phyloP scores from a whole-genome alignment of 2,329 filamentous ascomycete genomes.

The Ramichloridium luteum region DNA sequence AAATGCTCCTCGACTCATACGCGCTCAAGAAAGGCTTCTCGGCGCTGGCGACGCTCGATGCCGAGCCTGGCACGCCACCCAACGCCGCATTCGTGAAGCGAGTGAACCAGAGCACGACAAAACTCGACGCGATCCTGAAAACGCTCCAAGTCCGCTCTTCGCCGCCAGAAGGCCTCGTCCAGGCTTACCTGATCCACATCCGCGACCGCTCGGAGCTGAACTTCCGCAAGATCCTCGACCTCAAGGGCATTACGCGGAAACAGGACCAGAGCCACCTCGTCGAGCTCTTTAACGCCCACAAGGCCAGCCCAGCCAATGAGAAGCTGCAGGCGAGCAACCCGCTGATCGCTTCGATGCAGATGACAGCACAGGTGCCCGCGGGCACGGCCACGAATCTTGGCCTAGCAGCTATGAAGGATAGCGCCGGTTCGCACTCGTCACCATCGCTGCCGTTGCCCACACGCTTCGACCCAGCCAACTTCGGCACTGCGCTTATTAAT shows the following conservation, averaged over 20 bases:
- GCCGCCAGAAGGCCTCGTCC: conserved; percentile 84
- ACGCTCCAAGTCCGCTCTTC: conserved; percentile 87
- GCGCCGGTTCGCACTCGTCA: conserved; percentile 17
- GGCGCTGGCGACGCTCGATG: conserved; percentile 51
- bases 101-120: conserved; percentile 66
- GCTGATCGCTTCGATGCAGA: conserved; percentile 53
- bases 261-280: conserved; percentile 69
- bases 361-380: conserved; percentile 32
- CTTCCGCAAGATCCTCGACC: conserved; percentile 89
- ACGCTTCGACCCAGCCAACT: conserved; percentile 63
- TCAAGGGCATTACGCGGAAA: conserved; percentile 77
- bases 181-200: conserved; percentile 96
- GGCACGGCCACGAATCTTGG: conserved; percentile 16
- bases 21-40: conserved; percentile 70
- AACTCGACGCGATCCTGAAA: conserved; percentile 86
- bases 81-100: conserved; percentile 66
- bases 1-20: conserved; percentile 96
- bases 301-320: conserved; percentile 52
- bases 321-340: conserved; percentile 56
- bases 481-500: conserved; percentile 80
- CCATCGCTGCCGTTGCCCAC: conserved; percentile 33
- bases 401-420: conserved; percentile 28
- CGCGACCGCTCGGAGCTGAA: conserved; percentile 86
- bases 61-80: conserved; percentile 41
- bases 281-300: conserved; percentile 83